Conservation (phyloP, 2,329 filamentous ascomycete species). For the Erysiphe neolycopersici region DNA sequence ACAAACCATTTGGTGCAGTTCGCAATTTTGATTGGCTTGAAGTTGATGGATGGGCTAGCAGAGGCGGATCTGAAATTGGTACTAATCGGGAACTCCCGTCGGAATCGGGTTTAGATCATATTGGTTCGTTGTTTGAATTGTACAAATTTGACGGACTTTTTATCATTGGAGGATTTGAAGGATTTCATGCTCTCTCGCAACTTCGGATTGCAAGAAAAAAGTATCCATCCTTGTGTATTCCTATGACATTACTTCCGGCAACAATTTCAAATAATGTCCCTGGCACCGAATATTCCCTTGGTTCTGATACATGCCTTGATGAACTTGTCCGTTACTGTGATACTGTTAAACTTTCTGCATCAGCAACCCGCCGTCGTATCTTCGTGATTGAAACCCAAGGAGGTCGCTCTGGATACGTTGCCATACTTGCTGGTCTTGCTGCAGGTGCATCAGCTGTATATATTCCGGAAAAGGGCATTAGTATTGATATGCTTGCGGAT, state of each 20-base stretch:
- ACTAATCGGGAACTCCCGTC: constrained; percentile 83
- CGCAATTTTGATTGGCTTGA: constrained; percentile 78
- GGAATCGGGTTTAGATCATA: constrained; percentile 57
- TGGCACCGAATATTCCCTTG: constrained; percentile 87
- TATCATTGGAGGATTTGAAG: constrained; percentile 84
- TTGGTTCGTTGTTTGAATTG: constrained; percentile 58
- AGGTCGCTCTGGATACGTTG: constrained; percentile 78
- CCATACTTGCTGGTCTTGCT: constrained; percentile 68
- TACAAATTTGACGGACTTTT: constrained; percentile 84
- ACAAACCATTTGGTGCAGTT: constrained; percentile 58
- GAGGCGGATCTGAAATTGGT: constrained; percentile 90
- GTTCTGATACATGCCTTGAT: constrained; percentile 90
- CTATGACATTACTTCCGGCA: constrained; percentile 74
- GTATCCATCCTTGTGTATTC: constrained; percentile 73
- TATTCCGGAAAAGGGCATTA: constrained; percentile 88
- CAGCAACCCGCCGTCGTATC: constrained; percentile 71
- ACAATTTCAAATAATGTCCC: constrained; percentile 98
- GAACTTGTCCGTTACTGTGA: constrained; percentile 88
- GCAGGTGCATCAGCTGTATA: constrained; percentile 86
- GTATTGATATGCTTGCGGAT: constrained; percentile 68
- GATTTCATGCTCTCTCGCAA: constrained; percentile 75
- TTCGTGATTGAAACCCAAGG: constrained; percentile 98
- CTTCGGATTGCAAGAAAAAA: constrained; percentile 53
- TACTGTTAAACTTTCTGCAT: constrained; percentile 91
- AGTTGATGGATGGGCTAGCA: constrained; percentile 83